Evolutionary conservation across 257 asterid species (phyloP).

Genomic region (Scutellaria baicalensis): DNA sequence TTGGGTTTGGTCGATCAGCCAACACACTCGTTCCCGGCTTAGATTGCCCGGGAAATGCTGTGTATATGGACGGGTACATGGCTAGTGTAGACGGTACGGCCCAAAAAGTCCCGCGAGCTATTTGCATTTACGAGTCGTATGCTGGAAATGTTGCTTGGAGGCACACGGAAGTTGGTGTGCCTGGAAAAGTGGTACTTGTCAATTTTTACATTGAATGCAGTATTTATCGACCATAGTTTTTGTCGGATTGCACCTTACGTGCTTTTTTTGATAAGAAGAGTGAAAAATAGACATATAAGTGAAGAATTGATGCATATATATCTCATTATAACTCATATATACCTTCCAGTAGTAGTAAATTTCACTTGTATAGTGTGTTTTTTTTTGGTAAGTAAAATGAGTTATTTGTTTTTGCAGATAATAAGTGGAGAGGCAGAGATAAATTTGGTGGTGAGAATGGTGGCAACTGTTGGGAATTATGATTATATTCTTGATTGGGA

Average conservation of each 20-base stretch:
- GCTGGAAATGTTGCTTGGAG: conserved; percentile 62
- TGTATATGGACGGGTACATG: conserved; percentile 54
- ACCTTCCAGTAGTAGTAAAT: too few relatives aligned
- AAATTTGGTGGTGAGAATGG: conserved; percentile 63
- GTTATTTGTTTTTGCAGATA: conserved; percentile 25
- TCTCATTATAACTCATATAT: too few relatives aligned
- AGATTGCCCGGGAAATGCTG: conserved; percentile 57
- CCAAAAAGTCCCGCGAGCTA: conserved; percentile 28
- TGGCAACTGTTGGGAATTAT: conserved; percentile 67
- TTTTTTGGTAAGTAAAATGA: too few relatives aligned
- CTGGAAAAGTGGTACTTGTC: conserved; percentile 60
- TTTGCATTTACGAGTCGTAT: conserved; percentile 54
- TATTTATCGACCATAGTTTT: too few relatives aligned
- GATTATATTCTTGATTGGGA: conserved; percentile 78
- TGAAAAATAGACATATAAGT: too few relatives aligned
- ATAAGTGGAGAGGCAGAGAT: conserved; percentile 47
- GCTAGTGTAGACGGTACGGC: conserved; percentile 47
- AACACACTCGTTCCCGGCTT: conserved; percentile 37
- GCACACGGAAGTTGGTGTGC: conserved; percentile 66
- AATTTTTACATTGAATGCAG: neutral
- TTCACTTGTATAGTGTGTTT: too few relatives aligned
- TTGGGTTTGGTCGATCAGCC: conserved; percentile 69
- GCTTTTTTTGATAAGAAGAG: too few relatives aligned
- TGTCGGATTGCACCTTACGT: too few relatives aligned
- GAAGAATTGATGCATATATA: too few relatives aligned